Conservation (phyloP, 2,329 filamentous ascomycete genomes). For the Botrytis cinerea region DNA sequence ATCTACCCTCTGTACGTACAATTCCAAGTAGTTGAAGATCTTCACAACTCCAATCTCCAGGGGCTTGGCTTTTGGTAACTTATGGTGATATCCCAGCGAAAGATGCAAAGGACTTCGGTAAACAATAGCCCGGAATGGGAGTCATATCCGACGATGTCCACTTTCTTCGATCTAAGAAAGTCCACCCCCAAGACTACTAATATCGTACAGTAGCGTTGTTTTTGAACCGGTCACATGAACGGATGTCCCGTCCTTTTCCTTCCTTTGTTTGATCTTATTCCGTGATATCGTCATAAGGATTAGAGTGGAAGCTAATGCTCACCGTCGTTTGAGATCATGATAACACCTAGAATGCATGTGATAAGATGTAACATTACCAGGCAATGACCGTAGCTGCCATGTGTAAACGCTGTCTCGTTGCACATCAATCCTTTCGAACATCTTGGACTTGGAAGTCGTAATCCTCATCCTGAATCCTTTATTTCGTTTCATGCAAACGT, state of each 20-base stretch:
- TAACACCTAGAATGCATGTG: background rate
- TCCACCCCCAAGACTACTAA: background rate
- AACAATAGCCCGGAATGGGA: conserved; percentile 20
- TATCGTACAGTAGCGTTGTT: conserved; percentile 5
- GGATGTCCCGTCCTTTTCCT: conserved; percentile 14
- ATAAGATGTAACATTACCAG: background rate
- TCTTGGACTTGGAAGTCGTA: background rate
- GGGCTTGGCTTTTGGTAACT: conserved; percentile 9
- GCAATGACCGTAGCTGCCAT: background rate
- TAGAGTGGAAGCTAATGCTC: background rate
- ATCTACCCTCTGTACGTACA: conserved; percentile 15
- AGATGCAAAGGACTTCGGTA: conserved; percentile 11
- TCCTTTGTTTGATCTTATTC: background rate
- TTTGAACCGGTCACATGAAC: conserved; percentile 22
- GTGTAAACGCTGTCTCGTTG: background rate
- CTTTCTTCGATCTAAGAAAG: conserved; percentile 11
- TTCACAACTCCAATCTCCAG: conserved; percentile 19
- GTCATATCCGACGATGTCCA: conserved; percentile 21
- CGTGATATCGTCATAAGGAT: conserved; percentile 14
- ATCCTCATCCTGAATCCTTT: conserved; percentile 19
- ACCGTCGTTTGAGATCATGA: background rate
- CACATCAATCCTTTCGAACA: background rate
- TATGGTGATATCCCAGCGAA: background rate
- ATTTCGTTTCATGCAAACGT: conserved; percentile 10
- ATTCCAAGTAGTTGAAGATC: background rate